Conservation (phyloP, 305 asterid species). For the Fraxinus sp. region DNA sequence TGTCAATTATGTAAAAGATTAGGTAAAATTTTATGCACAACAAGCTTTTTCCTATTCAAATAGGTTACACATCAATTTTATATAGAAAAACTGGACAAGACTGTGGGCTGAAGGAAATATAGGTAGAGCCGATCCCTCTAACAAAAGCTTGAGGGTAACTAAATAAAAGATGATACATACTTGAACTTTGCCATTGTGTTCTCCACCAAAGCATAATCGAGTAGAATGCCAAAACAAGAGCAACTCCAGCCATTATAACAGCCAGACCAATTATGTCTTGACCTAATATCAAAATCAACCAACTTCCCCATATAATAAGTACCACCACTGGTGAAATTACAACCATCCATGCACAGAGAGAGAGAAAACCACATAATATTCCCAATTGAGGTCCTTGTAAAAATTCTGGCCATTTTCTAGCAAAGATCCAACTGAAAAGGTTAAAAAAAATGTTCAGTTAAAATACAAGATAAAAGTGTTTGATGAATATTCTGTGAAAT, state of each 20-base stretch:
- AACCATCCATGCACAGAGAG: constrained; percentile 73
- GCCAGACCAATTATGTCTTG: constrained; percentile 95
- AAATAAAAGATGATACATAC: constrained; percentile 47
- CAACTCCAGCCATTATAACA: constrained; percentile 96
- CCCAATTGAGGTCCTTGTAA: constrained; percentile 92
- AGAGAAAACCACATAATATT: constrained; percentile 71
- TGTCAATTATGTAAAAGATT: too few species aligned
- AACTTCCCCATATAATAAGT: constrained; percentile 87
- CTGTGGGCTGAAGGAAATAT: not conserved
- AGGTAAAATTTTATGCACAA: too few species aligned
- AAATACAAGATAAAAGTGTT: not conserved
- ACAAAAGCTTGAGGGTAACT: constrained; percentile 21
- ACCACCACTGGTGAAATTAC: constrained; percentile 90
- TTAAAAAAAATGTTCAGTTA: constrained; percentile 30
- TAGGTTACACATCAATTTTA: not conserved
- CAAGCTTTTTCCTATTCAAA: not conserved
- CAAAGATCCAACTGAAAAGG: constrained; percentile 93
- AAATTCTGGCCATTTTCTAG: constrained; percentile 91
- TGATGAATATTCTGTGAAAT: not conserved
- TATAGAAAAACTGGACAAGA: not conserved
- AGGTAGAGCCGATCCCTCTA: not conserved
- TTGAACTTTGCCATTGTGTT: constrained; percentile 99
- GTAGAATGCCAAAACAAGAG: constrained; percentile 90
- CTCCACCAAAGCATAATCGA: constrained; percentile 99
- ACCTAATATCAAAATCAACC: constrained; percentile 89